Evolutionary conservation across 768 basidiomycete genomes (phyloP).

Genomic region (Suillus brevipes): DNA sequence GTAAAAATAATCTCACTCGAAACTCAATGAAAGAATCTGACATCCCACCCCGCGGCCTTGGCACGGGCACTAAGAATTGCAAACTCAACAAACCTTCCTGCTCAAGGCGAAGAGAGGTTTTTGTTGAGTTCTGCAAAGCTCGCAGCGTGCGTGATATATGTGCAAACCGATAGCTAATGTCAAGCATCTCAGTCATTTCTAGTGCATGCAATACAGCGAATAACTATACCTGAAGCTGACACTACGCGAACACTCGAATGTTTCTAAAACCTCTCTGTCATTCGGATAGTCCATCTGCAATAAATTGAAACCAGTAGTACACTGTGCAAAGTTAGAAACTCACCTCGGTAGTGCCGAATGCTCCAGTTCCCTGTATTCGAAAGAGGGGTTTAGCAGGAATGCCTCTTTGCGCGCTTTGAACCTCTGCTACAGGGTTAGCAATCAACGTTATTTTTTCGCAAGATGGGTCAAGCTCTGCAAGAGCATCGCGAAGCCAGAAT

Average conservation of each 20-base stretch:
- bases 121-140: constrained; percentile 80
- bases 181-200: neutral
- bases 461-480: constrained; percentile 87
- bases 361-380: constrained; percentile 77
- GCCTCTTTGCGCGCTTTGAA: constrained; percentile 18
- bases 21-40: constrained; percentile 84
- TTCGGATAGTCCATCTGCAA: constrained; percentile 93
- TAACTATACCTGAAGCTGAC: constrained; percentile 67
- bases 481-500: constrained; percentile 90
- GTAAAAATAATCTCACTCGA: constrained; percentile 52
- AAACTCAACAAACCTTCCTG: constrained; percentile 79
- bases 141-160: constrained; percentile 71
- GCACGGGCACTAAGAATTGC: constrained; percentile 82
- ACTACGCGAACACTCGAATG: constrained; percentile 73
- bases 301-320: constrained; percentile 2
- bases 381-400: constrained; percentile 58
- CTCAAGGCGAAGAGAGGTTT: constrained; percentile 88
- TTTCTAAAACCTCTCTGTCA: constrained; percentile 87
- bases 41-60: constrained; percentile 39
- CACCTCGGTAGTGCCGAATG: constrained; percentile 86
- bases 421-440: constrained; percentile 58
- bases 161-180: constrained; percentile 73
- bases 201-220: neutral
- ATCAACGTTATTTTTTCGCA: constrained; percentile 85
- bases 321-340: constrained; percentile 9